Base-by-base conservation (phyloP, 169 alveolate species). In the Plasmodium vinckei region DNA sequence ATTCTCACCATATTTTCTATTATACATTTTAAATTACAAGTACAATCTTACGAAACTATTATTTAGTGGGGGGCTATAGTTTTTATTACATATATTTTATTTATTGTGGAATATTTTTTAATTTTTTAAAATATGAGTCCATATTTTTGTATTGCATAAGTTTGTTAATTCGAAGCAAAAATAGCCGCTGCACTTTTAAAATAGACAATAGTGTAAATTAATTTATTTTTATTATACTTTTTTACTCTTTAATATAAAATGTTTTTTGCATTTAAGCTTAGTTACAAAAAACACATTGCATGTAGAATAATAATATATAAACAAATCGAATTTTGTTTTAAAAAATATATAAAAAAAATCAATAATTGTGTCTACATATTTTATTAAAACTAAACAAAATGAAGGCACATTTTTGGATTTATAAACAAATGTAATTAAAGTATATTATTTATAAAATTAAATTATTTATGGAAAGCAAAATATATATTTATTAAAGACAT, bases 1-100 rank as follows among this genome's bases (percentile, higher is more conserved):
- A 42, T 57, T 57, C 67, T 69, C 54, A 67, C 90, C 5, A 57
- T 82, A 13, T 67, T 82, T 61, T 56, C 90, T 33, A 82, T 82
- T 67, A 17, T 82, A 17, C 72, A 67, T 13, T 82, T 82, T 68
- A 82, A 82, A 21, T 13, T 39, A 12, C 90, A 82, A 60, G 84
- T 82, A 23, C 90, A 82, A 60, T 39, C 47, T 21, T 82, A 82
- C 61, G 86, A 77, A 56, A 77, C 71, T 23, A 77, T 77, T 42
- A 69, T 77, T 9, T 77, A 77, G 71, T n/a, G 60, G 17, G n/a
- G 19, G 6, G 49, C 25, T 33, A 42, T 13, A 15, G 39, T n/a
- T 23, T 13, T 5, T 17, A 71, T 19, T 9, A 23, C 1, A 19
- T 33, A 33, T 33, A 33, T 27, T 27, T 27, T 27, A 27, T 27